Evolutionary conservation across 306 rosid genomes (phyloP).

Genomic region (Quercus engelmannii): DNA sequence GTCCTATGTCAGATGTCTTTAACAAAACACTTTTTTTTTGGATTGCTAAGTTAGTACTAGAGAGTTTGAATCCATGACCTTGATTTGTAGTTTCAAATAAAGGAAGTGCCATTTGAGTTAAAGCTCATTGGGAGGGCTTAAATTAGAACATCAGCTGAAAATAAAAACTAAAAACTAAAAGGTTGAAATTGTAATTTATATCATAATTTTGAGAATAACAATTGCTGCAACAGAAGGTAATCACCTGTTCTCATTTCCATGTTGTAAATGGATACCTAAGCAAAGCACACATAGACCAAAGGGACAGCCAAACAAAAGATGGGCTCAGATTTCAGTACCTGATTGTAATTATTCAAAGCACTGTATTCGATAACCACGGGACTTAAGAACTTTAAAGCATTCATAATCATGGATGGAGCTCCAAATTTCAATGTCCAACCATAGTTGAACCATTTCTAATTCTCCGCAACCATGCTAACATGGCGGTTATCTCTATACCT

Average conservation of each 20-base stretch:
- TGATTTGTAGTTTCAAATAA: too few relatives aligned
- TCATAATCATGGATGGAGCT: slow-evolving; percentile 64
- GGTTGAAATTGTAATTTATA: neutral
- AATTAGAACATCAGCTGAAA: too few relatives aligned
- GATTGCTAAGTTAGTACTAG: too few relatives aligned
- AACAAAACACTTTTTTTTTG: too few relatives aligned
- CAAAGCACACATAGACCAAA: slow-evolving; percentile 8
- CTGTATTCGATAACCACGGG: slow-evolving; percentile 73
- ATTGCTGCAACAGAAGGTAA: slow-evolving; percentile 9
- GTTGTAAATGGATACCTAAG: slow-evolving; percentile 70
- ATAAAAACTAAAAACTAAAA: neutral
- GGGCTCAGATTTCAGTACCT: neutral
- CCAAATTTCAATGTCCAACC: slow-evolving; percentile 98
- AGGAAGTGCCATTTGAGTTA: too few relatives aligned
- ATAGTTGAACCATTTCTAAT: slow-evolving; percentile 19
- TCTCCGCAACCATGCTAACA: slow-evolving; percentile 99
- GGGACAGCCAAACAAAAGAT: slow-evolving; percentile 6
- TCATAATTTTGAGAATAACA: neutral
- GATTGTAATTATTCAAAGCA: neutral
- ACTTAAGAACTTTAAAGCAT: slow-evolving; percentile 64
- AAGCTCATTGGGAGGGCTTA: too few relatives aligned
- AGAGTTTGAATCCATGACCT: too few relatives aligned
- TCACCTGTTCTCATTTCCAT: slow-evolving; percentile 86
- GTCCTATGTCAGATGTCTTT: too few relatives aligned
- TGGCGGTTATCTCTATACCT: slow-evolving; percentile 93